Percentiles rank a stretch among this genome's conserved stretches.
Evolutionary conservation across 2,329 filamentous ascomycete species (phyloP).

Genomic region (Beauveria medogensis): DNA sequence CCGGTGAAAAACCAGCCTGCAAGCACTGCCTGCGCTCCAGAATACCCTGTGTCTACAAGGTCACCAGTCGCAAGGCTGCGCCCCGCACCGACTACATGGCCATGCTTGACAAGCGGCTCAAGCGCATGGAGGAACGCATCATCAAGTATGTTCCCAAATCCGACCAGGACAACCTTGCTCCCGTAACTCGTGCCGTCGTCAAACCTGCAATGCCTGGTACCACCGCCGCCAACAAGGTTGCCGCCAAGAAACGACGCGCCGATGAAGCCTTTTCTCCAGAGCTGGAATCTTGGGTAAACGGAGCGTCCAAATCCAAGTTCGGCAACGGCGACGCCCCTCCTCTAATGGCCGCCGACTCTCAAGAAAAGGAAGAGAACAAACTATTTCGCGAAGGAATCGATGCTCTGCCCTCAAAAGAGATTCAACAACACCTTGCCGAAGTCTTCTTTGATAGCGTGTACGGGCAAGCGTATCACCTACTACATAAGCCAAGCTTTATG

Average conservation of each 20-base stretch:
- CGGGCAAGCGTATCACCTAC: slow-evolving; percentile 85
- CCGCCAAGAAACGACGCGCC: slow-evolving; percentile 68
- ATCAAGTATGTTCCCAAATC: slow-evolving; percentile 91
- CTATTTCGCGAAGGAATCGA: slow-evolving; percentile 76
- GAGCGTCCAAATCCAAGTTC: slow-evolving; percentile 41
- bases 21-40: slow-evolving; percentile 90
- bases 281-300: slow-evolving; percentile 71
- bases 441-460: slow-evolving; percentile 95
- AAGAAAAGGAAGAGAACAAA: slow-evolving; percentile 65
- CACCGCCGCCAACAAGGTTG: slow-evolving; percentile 34
- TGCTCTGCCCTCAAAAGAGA: slow-evolving; percentile 71
- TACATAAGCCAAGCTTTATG: slow-evolving; percentile 98
- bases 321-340: slow-evolving; percentile 29
- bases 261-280: slow-evolving; percentile 84
- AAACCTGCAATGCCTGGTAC: slow-evolving; percentile 64
- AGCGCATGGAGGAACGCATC: slow-evolving; percentile 95
- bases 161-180: slow-evolving; percentile 58
- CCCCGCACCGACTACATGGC: slow-evolving; percentile 98
- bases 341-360: slow-evolving; percentile 46
- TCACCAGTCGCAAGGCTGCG: slow-evolving; percentile 86
- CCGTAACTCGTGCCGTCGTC: slow-evolving; percentile 72
- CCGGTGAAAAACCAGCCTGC: slow-evolving; percentile 93
- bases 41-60: slow-evolving; percentile 95
- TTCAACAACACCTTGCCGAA: slow-evolving; percentile 88
- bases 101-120: slow-evolving; percentile 92